Conservation (phyloP, 345 rosid species). For the Erodium maritimum region DNA sequence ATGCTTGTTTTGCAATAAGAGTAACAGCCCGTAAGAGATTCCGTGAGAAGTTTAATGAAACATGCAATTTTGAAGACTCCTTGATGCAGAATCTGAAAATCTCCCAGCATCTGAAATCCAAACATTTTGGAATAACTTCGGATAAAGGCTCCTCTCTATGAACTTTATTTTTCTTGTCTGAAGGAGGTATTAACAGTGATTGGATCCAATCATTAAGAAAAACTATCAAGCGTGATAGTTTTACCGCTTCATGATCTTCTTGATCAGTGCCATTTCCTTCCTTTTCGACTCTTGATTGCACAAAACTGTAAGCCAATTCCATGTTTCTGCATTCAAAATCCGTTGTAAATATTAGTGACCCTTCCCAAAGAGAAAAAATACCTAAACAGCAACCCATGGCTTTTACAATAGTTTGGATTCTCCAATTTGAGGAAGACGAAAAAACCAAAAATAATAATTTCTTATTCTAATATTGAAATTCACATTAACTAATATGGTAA, state of each 20-base stretch:
- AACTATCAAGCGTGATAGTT: conserved; percentile 37
- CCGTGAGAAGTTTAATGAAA: conserved; percentile 42
- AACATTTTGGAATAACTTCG: conserved; percentile 22
- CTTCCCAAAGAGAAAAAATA: neutral
- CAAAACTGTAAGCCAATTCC: conserved; percentile 44
- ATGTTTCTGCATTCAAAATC: conserved; percentile 56
- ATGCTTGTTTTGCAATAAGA: conserved; percentile 26
- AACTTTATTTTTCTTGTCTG: conserved; percentile 27
- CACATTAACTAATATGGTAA: no score
- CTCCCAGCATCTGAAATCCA: conserved; percentile 75
- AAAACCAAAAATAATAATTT: neutral
- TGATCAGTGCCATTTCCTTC: conserved; percentile 21
- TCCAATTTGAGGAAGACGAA: neutral
- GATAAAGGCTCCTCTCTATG: conserved; percentile 11
- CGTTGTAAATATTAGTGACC: neutral
- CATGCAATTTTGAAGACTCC: conserved; percentile 35
- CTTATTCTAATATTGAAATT: no score
- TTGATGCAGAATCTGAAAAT: conserved; percentile 65
- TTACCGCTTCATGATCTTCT: conserved; percentile 50
- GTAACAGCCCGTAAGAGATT: conserved; percentile 48
- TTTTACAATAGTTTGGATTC: neutral
- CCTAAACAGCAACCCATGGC: neutral
- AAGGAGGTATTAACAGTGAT: conserved; percentile 34
- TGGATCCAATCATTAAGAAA: conserved; percentile 77
- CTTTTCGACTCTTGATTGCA: conserved; percentile 22